Percentiles rank a stretch among this genome's conserved stretches.
phyloP scores from a whole-genome alignment of 2,329 filamentous ascomycete species.

The Cadophora malorum region DNA sequence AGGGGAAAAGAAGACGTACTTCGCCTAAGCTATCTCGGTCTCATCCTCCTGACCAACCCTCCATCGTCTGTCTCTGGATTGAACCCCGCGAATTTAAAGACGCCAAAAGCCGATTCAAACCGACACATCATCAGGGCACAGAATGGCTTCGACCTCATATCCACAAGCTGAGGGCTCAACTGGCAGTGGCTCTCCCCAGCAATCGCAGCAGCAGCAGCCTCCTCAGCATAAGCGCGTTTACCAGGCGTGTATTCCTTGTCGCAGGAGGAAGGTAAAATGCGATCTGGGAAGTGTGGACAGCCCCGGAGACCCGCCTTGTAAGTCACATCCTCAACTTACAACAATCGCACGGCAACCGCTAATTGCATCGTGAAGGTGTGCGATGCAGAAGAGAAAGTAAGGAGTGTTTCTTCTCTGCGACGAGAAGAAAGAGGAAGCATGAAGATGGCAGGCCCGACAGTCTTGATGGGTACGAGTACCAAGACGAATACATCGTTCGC shows the following conservation, averaged over 20 bases:
- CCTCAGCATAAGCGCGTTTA: conserved; percentile 48
- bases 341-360: not conserved
- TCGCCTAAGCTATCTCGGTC: not conserved
- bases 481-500: conserved; percentile 70
- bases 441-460: conserved; percentile 60
- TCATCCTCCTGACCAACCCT: not conserved
- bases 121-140: not conserved
- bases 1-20: not conserved
- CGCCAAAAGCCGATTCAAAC: conserved; percentile 11
- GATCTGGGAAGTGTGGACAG: conserved; percentile 81
- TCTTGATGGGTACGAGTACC: conserved; percentile 49
- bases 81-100: not conserved
- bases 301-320: conserved; percentile 88
- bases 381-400: conserved; percentile 94
- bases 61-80: not conserved
- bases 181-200: conserved; percentile 28
- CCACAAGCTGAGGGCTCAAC: not conserved
- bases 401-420: conserved; percentile 96
- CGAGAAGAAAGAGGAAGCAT: conserved; percentile 86
- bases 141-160: not conserved
- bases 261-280: conserved; percentile 61
- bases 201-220: conserved; percentile 27
- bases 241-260: conserved; percentile 58
- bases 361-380: conserved; percentile 50
- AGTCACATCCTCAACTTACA: not conserved